Conservation (phyloP, 805 yeast species). For the Barnettozyma botsteinii region DNA sequence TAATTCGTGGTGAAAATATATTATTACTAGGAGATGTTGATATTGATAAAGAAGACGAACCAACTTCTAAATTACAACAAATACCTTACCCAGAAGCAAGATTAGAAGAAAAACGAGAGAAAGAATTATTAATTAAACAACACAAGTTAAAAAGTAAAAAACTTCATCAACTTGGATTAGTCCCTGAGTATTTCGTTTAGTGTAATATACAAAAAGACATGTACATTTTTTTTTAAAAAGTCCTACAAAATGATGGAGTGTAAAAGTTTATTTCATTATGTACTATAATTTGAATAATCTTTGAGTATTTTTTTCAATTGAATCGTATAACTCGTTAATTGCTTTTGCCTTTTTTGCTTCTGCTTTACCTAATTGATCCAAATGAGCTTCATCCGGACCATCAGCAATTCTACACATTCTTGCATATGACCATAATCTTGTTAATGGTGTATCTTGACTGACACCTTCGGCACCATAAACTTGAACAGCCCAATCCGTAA, state of each 20-base stretch:
- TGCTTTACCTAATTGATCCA: slow-evolving; percentile 48
- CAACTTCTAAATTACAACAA: slow-evolving; percentile 49
- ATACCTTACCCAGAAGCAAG: slow-evolving; percentile 62
- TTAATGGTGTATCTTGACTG: slow-evolving; percentile 54
- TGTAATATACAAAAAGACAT: no score
- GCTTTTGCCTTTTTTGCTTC: slow-evolving; percentile 34
- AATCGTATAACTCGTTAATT: slow-evolving; percentile 31
- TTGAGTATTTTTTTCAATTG: slow-evolving; percentile 15
- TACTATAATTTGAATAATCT: slow-evolving; percentile 17
- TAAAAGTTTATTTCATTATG: no score
- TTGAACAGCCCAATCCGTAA: slow-evolving; percentile 59
- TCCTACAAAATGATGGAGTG: no score
- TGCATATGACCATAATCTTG: slow-evolving; percentile 43
- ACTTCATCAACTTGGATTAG: slow-evolving; percentile 49
- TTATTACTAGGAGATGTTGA: slow-evolving; percentile 92
- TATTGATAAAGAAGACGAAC: slow-evolving; percentile 76
- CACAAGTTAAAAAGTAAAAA: slow-evolving; percentile 43
- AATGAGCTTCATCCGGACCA: slow-evolving; percentile 66
- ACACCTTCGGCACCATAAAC: slow-evolving; percentile 63
- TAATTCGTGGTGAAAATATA: slow-evolving; percentile 94
- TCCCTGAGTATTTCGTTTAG: slow-evolving; percentile 46
- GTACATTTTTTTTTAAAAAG: no score
- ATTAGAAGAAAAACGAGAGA: slow-evolving; percentile 29
- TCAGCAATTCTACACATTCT: slow-evolving; percentile 61
- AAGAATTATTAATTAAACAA: slow-evolving; percentile 30